Percentiles rank a stretch among this genome's conserved stretches.
These are phyloP conservation scores for Closterium sp. DNA, from an alignment of 139 green algal species.

Conservation along the genomic window DNA sequence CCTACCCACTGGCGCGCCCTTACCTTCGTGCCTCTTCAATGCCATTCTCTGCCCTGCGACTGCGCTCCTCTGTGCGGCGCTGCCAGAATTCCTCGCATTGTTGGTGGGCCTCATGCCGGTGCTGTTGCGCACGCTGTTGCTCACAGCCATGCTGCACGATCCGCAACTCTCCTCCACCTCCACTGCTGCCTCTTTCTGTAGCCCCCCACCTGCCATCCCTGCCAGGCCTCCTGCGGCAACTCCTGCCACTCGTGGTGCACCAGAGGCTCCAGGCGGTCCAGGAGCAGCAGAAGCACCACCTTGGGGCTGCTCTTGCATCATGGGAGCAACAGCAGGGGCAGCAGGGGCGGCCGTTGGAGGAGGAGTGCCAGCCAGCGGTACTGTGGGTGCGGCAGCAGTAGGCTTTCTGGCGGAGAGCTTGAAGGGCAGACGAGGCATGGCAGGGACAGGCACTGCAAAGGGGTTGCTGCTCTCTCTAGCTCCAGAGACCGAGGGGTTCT, in stretches of 20 bases:
- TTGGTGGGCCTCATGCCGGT: background rate
- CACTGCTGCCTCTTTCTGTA: background rate
- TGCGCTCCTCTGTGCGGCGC: background rate
- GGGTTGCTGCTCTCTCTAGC: background rate
- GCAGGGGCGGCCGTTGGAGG: too few relatives aligned
- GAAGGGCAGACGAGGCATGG: background rate
- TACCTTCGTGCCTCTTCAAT: background rate
- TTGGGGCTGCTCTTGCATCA: background rate
- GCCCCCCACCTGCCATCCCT: background rate
- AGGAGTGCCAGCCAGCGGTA: too few relatives aligned
- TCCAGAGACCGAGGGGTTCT: too few relatives aligned
- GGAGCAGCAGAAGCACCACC: too few relatives aligned
- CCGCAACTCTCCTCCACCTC: background rate
- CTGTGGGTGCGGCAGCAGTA: too few relatives aligned
- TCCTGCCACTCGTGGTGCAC: too few relatives aligned
- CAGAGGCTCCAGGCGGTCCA: too few relatives aligned
- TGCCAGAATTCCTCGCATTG: background rate
- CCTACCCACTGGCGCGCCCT: background rate
- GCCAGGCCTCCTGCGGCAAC: background rate
- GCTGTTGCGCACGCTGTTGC: background rate
- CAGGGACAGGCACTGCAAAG: background rate
- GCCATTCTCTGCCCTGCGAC: background rate
- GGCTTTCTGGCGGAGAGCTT: background rate
- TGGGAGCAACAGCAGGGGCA: background rate
- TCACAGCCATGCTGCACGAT: background rate